Base-by-base conservation (phyloP, 2,329 filamentous ascomycete species). In the Chrysosphaeria jannelii region DNA sequence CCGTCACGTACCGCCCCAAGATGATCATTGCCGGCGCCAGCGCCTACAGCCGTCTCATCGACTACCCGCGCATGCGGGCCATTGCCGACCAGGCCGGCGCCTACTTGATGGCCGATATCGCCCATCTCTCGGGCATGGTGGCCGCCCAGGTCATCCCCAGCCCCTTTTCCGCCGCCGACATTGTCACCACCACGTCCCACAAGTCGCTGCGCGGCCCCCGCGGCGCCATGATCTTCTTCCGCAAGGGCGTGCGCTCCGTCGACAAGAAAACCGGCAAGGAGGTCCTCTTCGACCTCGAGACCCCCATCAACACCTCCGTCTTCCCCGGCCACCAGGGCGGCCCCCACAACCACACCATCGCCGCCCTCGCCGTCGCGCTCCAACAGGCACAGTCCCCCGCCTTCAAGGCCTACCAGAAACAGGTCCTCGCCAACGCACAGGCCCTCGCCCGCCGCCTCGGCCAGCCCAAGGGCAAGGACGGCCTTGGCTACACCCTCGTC, bases 321-420 rank as follows among this genome's bases (percentile, higher is more conserved):
- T 97, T 97, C 56, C 85, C 85, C 10, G 85, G 85, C 27, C 85
- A 97, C 48, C 85, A 97, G 46, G 85, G 85, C 41, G 85, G 85
- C 13, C 85, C 85, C 25, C 85, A 97, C 51, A 97, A 97, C 53
- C 85, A 97, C 54, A 97, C 85, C 35, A 97, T 97, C 44, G 88
- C 85, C 17, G 85, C 85, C 21, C 57, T 97, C 14, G 66, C 85
- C 11, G 85, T 97, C 23, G 85, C 85, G 8, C 57, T 97, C 28
- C 88, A 90, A 51, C 85, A 97, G 48, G 76, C 76, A 3, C 75
- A 79, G 41, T 65, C 65, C 5, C 62, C 69, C 23, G 79, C 90
- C 40, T 97, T 97, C 56, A 72, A 70, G 42, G 57, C 71, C 25
- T 97, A 97, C 50, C 85, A 97, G 48, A 54, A 74, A 37, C 68